Base-by-base conservation (phyloP, 305 asterid species). In the Fraxinus nigra region DNA sequence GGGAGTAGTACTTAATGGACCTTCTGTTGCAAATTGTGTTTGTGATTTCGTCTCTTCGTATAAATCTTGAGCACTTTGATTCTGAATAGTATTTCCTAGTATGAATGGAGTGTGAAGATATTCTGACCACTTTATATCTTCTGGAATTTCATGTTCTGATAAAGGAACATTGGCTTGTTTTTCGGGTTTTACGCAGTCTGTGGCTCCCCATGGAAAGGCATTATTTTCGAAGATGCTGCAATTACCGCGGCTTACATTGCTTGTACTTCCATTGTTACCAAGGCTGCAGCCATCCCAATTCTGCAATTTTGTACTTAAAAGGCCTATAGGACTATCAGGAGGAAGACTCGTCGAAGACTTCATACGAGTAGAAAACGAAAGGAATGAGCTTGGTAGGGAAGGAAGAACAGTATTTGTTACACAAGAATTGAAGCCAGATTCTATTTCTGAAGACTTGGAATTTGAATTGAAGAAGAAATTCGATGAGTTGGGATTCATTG, bases 41-140 rank as follows among this genome's bases (percentile, higher is more conserved):
- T 81, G 83, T 8, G 89, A 28, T 63, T 88, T 89, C 51, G 83
- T 28, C 32, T 88, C 90, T 1, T 72, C 86, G 86, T 86, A 87
- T 54, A 90, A 72, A 16, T 89, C 90, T 35, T 90, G 92, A 33
- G 61, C 35, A 34, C 18, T 56, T 35, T 85, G 90, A 77, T 32
- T 70, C 22, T 84, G 88, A 6, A 82, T 80, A 4, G 84, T 54
- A 26, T 83, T 87, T 24, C 92, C 92, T 8, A 87, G 77, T 5
- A 89, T 16, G 46, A 88, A 90, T 20, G 95, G 98, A 7, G 92
- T 38, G 38, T 91, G 98, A 46, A 94, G 82, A 91, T 93, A 95
- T 5, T 94, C 96, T 0, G 85, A 81, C 98, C 98, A 94, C 81
- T 89, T 92, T 11, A 88, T 87, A 14, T 89, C 97, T 6, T 89